Conservation (phyloP, 148 eudicot genomes). For the Amaranthus hypochondriacus region DNA sequence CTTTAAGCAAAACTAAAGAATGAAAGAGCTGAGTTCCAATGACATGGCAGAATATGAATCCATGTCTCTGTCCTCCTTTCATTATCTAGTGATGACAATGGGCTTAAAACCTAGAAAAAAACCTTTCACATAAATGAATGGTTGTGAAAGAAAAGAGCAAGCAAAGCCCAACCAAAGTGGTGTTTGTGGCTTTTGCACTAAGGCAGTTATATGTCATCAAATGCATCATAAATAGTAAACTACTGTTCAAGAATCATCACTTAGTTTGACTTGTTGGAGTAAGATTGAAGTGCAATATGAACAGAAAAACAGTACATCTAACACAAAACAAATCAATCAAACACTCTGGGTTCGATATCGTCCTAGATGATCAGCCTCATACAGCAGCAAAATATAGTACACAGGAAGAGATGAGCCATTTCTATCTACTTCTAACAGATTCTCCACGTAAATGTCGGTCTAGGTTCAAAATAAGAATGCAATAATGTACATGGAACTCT, state of each 20-base stretch:
- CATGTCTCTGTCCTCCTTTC: background rate
- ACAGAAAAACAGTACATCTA: background rate
- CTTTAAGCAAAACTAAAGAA: too few relatives aligned
- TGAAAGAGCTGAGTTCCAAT: too few relatives aligned
- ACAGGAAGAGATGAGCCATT: background rate
- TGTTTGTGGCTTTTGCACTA: too few relatives aligned
- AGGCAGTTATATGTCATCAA: too few relatives aligned
- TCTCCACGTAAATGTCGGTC: slow-evolving; percentile 5
- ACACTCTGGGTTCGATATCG: background rate
- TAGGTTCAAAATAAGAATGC: slow-evolving; percentile 6
- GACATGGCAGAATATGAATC: background rate
- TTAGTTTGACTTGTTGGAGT: too few relatives aligned
- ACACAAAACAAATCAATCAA: background rate
- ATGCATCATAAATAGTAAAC: too few relatives aligned
- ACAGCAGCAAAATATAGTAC: slow-evolving; percentile 13
- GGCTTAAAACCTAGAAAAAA: background rate
- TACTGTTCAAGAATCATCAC: too few relatives aligned
- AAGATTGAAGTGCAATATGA: too few relatives aligned
- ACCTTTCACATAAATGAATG: background rate
- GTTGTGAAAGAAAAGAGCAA: background rate
- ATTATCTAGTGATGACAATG: background rate
- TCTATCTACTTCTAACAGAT: slow-evolving; percentile 2
- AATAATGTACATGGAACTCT: slow-evolving; percentile 15
- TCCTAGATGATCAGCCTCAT: background rate
- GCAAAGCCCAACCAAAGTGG: too few relatives aligned